Evolutionary conservation across 2,329 filamentous ascomycete genomes (phyloP).

Genomic region (Ramichloridium luteum): DNA sequence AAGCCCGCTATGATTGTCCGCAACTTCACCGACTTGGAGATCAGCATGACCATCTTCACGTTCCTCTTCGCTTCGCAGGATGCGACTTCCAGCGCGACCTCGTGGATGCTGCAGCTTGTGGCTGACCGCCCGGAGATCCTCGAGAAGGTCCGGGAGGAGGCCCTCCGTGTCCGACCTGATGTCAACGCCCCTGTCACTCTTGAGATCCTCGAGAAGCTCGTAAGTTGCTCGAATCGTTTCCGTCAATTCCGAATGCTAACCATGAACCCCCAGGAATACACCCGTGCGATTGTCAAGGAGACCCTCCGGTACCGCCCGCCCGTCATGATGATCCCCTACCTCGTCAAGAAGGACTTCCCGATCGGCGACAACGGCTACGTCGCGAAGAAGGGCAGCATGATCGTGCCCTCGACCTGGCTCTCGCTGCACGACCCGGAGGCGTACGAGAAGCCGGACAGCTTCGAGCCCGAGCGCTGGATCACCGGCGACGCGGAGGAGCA

Average conservation of each 20-base stretch:
- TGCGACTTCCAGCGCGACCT: conserved; percentile 83
- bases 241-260: neutral
- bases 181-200: conserved; percentile 44
- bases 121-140: conserved; percentile 89
- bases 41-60: conserved; percentile 85
- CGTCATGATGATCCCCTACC: conserved; percentile 92
- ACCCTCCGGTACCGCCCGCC: conserved; percentile 87
- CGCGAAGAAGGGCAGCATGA: conserved; percentile 90
- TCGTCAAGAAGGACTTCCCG: conserved; percentile 90
- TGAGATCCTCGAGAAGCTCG: conserved; percentile 75
- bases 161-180: conserved; percentile 17
- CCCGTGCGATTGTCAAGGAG: conserved; percentile 82
- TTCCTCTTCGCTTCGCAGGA: conserved; percentile 97
- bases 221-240: conserved; percentile 3
- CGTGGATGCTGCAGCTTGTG: conserved; percentile 90
- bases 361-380: conserved; percentile 70
- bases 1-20: conserved; percentile 77
- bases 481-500: conserved; percentile 78
- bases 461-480: conserved; percentile 82
- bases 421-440: conserved; percentile 85
- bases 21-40: conserved; percentile 81
- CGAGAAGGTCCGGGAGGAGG: conserved; percentile 78
- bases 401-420: conserved; percentile 83
- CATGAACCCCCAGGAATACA: conserved; percentile 46
- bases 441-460: conserved; percentile 78